Evolutionary conservation across 1,284 basidiomycete genomes (phyloP).

Genomic region (Fomitopsis betulina): DNA sequence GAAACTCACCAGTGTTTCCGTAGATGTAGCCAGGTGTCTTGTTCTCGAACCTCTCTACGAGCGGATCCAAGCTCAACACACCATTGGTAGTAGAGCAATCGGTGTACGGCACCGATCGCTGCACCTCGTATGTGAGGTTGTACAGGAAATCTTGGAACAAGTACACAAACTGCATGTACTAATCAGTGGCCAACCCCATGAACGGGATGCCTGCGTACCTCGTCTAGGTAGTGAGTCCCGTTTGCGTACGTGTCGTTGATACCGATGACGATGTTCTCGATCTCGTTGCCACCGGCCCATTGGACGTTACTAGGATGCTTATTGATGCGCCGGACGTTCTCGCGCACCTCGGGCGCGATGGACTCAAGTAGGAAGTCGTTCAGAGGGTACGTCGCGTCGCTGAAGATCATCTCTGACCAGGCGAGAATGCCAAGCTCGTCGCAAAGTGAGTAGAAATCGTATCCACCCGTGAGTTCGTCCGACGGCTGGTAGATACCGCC

Average conservation of each 20-base stretch:
- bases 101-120: constrained; percentile 55
- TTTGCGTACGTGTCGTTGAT: constrained; percentile 36
- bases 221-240: constrained; percentile 42
- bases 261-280: constrained; percentile 46
- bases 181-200: too few species aligned
- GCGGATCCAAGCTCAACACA: constrained; percentile 53
- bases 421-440: constrained; percentile 61
- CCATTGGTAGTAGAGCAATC: constrained; percentile 60
- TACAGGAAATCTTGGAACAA: constrained; percentile 53
- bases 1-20: constrained; percentile 45
- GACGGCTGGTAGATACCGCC: constrained; percentile 40
- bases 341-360: constrained; percentile 50
- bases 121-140: constrained; percentile 40
- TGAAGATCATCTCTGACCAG: constrained; percentile 66
- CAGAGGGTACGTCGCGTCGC: constrained; percentile 53
- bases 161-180: constrained; percentile 36
- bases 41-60: constrained; percentile 48
- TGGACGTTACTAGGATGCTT: constrained; percentile 55
- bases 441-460: constrained; percentile 54
- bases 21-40: constrained; percentile 49
- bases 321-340: constrained; percentile 54
- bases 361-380: constrained; percentile 49
- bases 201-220: constrained; percentile 29
- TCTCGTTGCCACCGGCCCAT: constrained; percentile 62
- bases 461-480: constrained; percentile 41